Conservation (phyloP, 2,329 filamentous ascomycete genomes). For the Pseudogymnoascus sp. region DNA sequence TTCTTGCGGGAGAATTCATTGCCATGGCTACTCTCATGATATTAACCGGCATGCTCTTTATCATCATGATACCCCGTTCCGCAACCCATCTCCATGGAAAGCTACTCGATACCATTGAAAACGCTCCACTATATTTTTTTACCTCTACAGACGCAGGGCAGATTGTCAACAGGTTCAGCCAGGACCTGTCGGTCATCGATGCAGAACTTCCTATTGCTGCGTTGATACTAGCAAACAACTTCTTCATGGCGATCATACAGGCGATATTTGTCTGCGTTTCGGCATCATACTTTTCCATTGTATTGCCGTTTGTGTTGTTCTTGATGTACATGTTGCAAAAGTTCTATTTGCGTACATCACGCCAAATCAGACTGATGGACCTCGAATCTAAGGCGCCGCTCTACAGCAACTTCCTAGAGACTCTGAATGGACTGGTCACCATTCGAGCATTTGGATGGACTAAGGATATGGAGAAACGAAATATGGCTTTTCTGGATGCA, state of each 20-base stretch:
- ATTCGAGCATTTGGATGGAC: conserved; percentile 53
- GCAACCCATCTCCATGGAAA: conserved; percentile 42
- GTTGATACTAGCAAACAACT: conserved; percentile 27
- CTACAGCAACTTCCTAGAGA: conserved; percentile 52
- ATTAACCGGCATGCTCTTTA: conserved; percentile 36
- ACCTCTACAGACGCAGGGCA: conserved; percentile 36
- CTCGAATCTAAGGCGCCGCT: conserved; percentile 56
- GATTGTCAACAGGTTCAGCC: conserved; percentile 40
- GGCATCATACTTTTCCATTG: conserved; percentile 40
- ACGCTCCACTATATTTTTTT: conserved; percentile 38
- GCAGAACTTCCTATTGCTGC: conserved; percentile 22
- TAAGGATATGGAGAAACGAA: conserved; percentile 36
- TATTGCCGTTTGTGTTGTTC: conserved; percentile 42
- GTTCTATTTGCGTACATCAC: conserved; percentile 53
- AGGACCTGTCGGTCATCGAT: conserved; percentile 32
- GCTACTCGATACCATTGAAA: conserved; percentile 39
- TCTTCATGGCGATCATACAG: conserved; percentile 35
- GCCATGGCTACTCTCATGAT: conserved; percentile 13
- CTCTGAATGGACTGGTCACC: conserved; percentile 47
- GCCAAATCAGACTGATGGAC: conserved; percentile 53
- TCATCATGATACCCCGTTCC: conserved; percentile 48
- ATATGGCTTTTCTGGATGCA: conserved; percentile 42
- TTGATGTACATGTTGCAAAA: conserved; percentile 46
- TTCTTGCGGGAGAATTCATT: conserved; percentile 11
- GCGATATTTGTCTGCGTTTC: conserved; percentile 31